phyloP scores from a whole-genome alignment of 192 early-diverging fungal species.

The Umbelopsis sp. region DNA sequence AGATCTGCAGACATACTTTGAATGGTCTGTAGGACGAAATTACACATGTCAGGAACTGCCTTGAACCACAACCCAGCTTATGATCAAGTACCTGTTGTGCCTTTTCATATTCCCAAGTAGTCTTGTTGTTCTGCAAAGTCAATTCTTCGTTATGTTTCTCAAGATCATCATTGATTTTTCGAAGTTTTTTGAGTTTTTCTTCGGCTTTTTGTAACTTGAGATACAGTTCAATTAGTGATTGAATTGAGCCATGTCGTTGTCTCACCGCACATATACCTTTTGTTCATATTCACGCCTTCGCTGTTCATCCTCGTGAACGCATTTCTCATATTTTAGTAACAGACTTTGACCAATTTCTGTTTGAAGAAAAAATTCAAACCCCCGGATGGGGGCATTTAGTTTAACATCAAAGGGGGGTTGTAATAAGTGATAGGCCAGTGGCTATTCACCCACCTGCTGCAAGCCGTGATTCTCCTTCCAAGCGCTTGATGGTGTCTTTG shows the following conservation, averaged over 20 bases:
- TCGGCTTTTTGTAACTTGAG: slow-evolving; percentile 17
- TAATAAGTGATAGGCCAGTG: background rate
- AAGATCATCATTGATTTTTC: slow-evolving; percentile 7
- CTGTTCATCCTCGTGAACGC: slow-evolving; percentile 21
- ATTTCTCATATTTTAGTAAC: slow-evolving; percentile 31
- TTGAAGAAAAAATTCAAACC: background rate
- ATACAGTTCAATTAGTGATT: background rate
- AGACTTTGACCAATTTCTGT: slow-evolving; percentile 35
- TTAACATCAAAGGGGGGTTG: background rate
- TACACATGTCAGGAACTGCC: background rate
- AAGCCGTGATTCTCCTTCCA: slow-evolving; percentile 29
- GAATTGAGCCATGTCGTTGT: no score
- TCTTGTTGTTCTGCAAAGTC: slow-evolving; percentile 18
- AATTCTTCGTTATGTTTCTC: slow-evolving; percentile 25
- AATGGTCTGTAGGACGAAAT: slow-evolving; percentile 15
- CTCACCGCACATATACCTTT: slow-evolving; percentile 18
- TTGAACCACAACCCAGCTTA: background rate
- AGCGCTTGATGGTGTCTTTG: slow-evolving; percentile 23
- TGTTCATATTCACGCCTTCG: slow-evolving; percentile 21
- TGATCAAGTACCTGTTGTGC: slow-evolving; percentile 30
- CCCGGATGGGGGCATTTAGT: slow-evolving; percentile 1
- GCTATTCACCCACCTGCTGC: slow-evolving; percentile 24
- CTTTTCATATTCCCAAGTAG: slow-evolving; percentile 27
- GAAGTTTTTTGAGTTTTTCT: slow-evolving; percentile 19
- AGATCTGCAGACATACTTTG: slow-evolving; percentile 31